Evolutionary conservation across 2,329 filamentous ascomycete species (phyloP).

Genomic region (Fusarium sp.): DNA sequence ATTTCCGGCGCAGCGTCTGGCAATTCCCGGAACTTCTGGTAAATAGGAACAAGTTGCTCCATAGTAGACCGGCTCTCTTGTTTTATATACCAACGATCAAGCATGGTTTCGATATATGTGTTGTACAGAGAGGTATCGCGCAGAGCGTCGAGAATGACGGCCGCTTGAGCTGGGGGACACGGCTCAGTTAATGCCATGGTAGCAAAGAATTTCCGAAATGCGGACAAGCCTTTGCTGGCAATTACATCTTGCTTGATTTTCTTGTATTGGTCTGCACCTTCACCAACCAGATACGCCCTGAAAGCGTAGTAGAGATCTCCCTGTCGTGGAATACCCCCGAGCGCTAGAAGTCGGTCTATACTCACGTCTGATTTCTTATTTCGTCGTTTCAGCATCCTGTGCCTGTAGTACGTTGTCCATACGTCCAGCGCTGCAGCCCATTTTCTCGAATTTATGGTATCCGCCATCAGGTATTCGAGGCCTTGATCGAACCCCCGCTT

Average conservation of each 20-base stretch:
- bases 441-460: conserved; percentile 53
- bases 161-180: conserved; percentile 52
- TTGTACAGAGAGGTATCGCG: conserved; percentile 58
- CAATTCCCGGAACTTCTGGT: conserved; percentile 60
- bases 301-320: conserved; percentile 53
- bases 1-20: conserved; percentile 54
- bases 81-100: conserved; percentile 48
- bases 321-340: conserved; percentile 48
- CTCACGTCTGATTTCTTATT: conserved; percentile 23
- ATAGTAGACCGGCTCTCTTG: conserved; percentile 48
- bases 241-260: conserved; percentile 40
- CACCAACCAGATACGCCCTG: conserved; percentile 50
- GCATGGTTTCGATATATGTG: conserved; percentile 56
- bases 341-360: conserved; percentile 35
- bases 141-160: conserved; percentile 56
- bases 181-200: conserved; percentile 50
- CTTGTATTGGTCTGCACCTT: conserved; percentile 43
- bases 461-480: conserved; percentile 59
- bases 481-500: conserved; percentile 53
- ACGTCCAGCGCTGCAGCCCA: conserved; percentile 55
- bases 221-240: conserved; percentile 43
- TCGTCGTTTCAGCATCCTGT: conserved; percentile 24
- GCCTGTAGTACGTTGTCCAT: conserved; percentile 54
- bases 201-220: conserved; percentile 51
- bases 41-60: conserved; percentile 57